Percentiles rank a stretch among this genome's conserved stretches.
Evolutionary conservation across 108 stramenopile species (phyloP).

Genomic region (Conticribra weissflogii): DNA sequence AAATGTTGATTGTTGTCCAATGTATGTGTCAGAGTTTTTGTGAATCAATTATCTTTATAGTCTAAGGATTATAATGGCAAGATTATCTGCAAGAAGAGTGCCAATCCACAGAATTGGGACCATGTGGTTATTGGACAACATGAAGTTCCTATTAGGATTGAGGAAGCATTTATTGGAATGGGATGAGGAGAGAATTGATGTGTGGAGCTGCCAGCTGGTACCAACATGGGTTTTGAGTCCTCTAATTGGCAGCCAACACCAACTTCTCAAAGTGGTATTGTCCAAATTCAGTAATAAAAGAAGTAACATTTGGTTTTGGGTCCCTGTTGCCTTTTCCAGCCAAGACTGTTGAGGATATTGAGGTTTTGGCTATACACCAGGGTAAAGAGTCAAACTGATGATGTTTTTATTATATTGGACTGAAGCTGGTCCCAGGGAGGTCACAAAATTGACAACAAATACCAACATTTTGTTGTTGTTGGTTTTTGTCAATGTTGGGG

Average conservation of each 20-base stretch:
- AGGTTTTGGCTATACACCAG: slow-evolving; percentile 40
- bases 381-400: too few species aligned
- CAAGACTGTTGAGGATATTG: slow-evolving; percentile 60
- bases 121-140: slow-evolving; percentile 42
- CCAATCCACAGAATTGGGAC: too few species aligned
- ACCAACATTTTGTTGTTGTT: too few species aligned
- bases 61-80: too few species aligned
- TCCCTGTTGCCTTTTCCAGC: slow-evolving; percentile 62
- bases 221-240: slow-evolving; percentile 61
- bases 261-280: slow-evolving; percentile 42
- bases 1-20: too few species aligned
- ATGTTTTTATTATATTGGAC: background rate
- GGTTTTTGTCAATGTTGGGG: too few species aligned
- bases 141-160: slow-evolving; percentile 56
- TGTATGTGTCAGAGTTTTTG: too few species aligned
- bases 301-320: slow-evolving; percentile 47
- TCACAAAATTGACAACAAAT: background rate
- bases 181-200: slow-evolving; percentile 52
- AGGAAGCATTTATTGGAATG: slow-evolving; percentile 62
- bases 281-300: slow-evolving; percentile 45
- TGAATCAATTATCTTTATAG: too few species aligned
- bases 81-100: too few species aligned
- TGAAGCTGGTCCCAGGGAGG: background rate
- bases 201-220: slow-evolving; percentile 54
- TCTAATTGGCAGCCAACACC: slow-evolving; percentile 58